Percentiles rank a stretch among this genome's conserved stretches.
These are phyloP conservation scores for Nakazawaea pomicola DNA, from an alignment of 805 yeast species.

Conservation along the genomic window DNA sequence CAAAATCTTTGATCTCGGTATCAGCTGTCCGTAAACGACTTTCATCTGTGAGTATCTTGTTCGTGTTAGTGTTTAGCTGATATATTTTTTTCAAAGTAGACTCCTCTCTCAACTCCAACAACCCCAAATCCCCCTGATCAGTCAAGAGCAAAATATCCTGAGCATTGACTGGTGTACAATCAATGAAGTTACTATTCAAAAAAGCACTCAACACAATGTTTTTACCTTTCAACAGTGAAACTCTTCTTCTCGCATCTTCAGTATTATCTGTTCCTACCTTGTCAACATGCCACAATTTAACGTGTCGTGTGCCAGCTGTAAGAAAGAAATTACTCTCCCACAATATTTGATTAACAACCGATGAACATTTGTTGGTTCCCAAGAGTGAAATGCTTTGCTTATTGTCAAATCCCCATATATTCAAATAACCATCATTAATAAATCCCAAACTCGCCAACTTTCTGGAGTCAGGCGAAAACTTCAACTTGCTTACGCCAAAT, in stretches of 20 bases:
- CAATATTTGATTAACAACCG: constrained; percentile 46
- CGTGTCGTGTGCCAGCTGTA: constrained; percentile 57
- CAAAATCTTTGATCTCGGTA: constrained; percentile 12
- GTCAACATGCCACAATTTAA: constrained; percentile 56
- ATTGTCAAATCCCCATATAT: constrained; percentile 44
- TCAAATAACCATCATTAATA: constrained; percentile 64
- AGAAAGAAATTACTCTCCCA: constrained; percentile 49
- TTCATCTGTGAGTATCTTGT: constrained; percentile 21
- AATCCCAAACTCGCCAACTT: constrained; percentile 58
- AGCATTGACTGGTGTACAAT: constrained; percentile 28
- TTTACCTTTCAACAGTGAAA: constrained; percentile 45
- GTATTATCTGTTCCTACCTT: neutral
- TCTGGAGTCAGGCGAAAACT: constrained; percentile 55
- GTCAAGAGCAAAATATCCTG: constrained; percentile 34
- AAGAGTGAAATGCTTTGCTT: constrained; percentile 27
- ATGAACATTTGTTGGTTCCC: constrained; percentile 60
- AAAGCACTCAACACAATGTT: constrained; percentile 50
- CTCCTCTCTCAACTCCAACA: constrained; percentile 24
- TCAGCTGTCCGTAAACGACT: constrained; percentile 15
- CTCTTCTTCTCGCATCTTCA: constrained; percentile 10
- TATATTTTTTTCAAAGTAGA: constrained; percentile 18
- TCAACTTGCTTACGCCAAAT: constrained; percentile 53
- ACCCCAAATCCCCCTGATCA: constrained; percentile 27
- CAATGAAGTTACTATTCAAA: constrained; percentile 45
- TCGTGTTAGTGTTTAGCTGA: constrained; percentile 16